These are phyloP conservation scores for Arachnomyces sp. DNA, from an alignment of 2,329 filamentous ascomycete genomes.

Conservation along the genomic window DNA sequence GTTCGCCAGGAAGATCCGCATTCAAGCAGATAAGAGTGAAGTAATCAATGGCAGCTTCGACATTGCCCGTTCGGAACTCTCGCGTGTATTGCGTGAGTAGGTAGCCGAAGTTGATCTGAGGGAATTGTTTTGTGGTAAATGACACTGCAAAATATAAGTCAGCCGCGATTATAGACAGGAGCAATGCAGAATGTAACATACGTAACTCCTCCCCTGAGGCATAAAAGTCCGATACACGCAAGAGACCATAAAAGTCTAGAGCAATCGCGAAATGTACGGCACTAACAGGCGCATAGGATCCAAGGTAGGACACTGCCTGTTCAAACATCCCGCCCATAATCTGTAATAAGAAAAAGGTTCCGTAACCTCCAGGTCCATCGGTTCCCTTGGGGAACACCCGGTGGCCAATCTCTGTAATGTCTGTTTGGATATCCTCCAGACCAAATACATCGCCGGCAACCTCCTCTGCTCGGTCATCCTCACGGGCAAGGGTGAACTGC, in stretches of 20 bases:
- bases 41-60: slow-evolving; percentile 87
- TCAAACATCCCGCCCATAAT: slow-evolving; percentile 89
- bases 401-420: slow-evolving; percentile 79
- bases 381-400: slow-evolving; percentile 81
- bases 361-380: slow-evolving; percentile 72
- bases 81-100: slow-evolving; percentile 93
- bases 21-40: slow-evolving; percentile 88
- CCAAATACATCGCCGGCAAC: slow-evolving; percentile 56
- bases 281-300: slow-evolving; percentile 83
- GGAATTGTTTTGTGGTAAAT: slow-evolving; percentile 44
- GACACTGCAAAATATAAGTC: slow-evolving; percentile 38
- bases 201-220: slow-evolving; percentile 62
- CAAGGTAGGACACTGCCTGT: slow-evolving; percentile 83
- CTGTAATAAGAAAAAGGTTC: slow-evolving; percentile 89
- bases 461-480: slow-evolving; percentile 55
- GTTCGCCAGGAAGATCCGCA: slow-evolving; percentile 65
- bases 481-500: slow-evolving; percentile 56
- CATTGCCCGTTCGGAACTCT: slow-evolving; percentile 87
- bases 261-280: slow-evolving; percentile 92
- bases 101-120: slow-evolving; percentile 89
- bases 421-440: slow-evolving; percentile 63
- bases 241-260: slow-evolving; percentile 78
- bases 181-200: slow-evolving; percentile 29
- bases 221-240: slow-evolving; percentile 77
- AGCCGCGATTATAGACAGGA: slow-evolving; percentile 13